Percentiles rank a stretch among this genome's conserved stretches.
phyloP scores from a whole-genome alignment of 495 filamentous ascomycete genomes.

The Trichoderma parareesei region DNA sequence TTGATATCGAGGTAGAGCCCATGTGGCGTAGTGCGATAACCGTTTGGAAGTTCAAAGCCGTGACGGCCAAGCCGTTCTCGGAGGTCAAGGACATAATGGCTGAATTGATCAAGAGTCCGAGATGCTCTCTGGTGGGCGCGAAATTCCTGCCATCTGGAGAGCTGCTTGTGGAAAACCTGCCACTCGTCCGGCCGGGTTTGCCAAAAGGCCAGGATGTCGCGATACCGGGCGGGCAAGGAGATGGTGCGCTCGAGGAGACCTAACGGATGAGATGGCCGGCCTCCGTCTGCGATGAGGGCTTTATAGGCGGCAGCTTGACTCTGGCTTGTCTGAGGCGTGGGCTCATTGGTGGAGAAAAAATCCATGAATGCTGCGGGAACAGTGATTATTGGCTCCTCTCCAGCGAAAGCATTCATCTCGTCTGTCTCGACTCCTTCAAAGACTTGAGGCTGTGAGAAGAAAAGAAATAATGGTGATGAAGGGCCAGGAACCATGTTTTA shows the following conservation, averaged over 20 bases:
- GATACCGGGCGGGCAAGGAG: neutral
- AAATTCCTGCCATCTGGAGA: neutral
- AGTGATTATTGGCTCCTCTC: too few species aligned
- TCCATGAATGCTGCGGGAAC: too few species aligned
- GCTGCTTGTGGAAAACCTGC: neutral
- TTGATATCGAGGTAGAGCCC: conserved; percentile 17
- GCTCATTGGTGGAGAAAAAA: too few species aligned
- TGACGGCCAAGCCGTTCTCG: neutral
- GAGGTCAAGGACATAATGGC: neutral
- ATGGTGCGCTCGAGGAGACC: neutral
- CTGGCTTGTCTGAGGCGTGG: neutral
- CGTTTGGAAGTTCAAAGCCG: neutral
- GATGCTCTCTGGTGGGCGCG: neutral
- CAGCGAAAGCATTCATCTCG: too few species aligned
- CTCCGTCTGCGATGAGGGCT: neutral
- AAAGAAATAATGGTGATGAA: too few species aligned
- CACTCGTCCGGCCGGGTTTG: neutral
- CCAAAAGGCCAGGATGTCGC: conserved; percentile 1
- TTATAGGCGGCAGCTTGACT: neutral
- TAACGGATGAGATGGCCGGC: neutral
- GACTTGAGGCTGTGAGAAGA: too few species aligned
- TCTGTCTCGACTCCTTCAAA: too few species aligned
- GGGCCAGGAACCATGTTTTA: too few species aligned
- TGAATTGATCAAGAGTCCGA: neutral
- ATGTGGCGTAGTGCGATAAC: neutral